These are phyloP conservation scores for Sedum album DNA, from an alignment of 164 flowering plant genomes.

Conservation along the genomic window DNA sequence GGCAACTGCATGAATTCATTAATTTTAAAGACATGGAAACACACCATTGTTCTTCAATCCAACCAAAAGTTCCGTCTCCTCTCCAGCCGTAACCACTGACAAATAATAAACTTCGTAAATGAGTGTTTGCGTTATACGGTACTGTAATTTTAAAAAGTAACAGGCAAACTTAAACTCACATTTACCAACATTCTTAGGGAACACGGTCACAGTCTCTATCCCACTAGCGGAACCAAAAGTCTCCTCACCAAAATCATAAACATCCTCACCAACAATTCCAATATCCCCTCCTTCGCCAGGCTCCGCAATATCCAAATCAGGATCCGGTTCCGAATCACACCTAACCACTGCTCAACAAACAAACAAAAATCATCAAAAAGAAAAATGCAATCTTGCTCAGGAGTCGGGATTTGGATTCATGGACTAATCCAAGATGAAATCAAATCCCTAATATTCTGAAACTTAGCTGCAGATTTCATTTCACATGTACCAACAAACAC, in stretches of 20 bases:
- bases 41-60: conserved; percentile 89
- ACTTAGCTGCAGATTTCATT: not conserved
- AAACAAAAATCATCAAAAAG: not conserved
- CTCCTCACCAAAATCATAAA: conserved; percentile 46
- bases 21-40: not conserved
- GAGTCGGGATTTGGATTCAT: not conserved
- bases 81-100: conserved; percentile 79
- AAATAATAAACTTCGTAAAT: conserved; percentile 9
- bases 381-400: not conserved
- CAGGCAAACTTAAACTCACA: conserved; percentile 24
- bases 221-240: conserved; percentile 70
- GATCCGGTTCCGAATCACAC: conserved; percentile 45
- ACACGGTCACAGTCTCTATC: conserved; percentile 70
- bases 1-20: not conserved
- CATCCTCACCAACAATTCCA: conserved; percentile 71
- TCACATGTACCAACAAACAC: not conserved
- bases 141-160: not conserved
- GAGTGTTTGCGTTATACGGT: not conserved
- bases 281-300: conserved; percentile 42
- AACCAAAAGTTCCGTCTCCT: conserved; percentile 76
- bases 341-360: conserved; percentile 46
- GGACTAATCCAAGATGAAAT: not conserved
- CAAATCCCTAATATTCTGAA: not conserved
- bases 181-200: conserved; percentile 67
- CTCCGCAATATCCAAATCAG: conserved; percentile 30